phyloP scores from a whole-genome alignment of 2,329 filamentous ascomycete genomes.

The Alternaria longipes region DNA sequence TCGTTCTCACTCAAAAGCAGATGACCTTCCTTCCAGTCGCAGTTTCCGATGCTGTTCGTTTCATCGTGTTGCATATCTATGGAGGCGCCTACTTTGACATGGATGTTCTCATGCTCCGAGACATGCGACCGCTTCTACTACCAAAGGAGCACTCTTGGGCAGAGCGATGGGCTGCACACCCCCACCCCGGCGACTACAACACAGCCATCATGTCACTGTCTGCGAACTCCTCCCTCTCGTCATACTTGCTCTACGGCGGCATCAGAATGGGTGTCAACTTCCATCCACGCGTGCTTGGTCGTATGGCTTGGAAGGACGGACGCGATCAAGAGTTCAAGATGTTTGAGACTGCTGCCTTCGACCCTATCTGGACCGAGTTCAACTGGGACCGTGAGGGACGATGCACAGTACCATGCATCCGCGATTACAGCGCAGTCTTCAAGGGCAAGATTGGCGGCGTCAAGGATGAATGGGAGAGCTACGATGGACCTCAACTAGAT shows the following conservation, averaged over 20 bases:
- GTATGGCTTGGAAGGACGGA: conserved; percentile 66
- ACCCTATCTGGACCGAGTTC: conserved; percentile 67
- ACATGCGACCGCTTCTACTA: conserved; percentile 64
- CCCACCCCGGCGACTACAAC: conserved; percentile 65
- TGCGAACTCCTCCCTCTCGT: conserved; percentile 64
- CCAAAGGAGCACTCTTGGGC: conserved; percentile 63
- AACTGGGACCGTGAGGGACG: conserved; percentile 62
- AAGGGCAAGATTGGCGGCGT: conserved; percentile 57
- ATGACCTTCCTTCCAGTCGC: conserved; percentile 67
- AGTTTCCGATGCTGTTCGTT: conserved; percentile 65
- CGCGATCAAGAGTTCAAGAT: conserved; percentile 64
- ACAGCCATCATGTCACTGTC: conserved; percentile 66
- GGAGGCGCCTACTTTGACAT: conserved; percentile 66
- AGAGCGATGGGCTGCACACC: conserved; percentile 64
- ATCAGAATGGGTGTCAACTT: conserved; percentile 68
- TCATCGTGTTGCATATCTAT: conserved; percentile 64
- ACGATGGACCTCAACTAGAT: conserved; percentile 57
- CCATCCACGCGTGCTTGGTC: conserved; percentile 64
- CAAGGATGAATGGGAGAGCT: conserved; percentile 64
- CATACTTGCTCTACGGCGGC: conserved; percentile 64
- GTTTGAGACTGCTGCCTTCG: conserved; percentile 66
- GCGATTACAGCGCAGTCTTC: conserved; percentile 63
- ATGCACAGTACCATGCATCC: conserved; percentile 64
- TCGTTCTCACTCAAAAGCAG: conserved; percentile 63
- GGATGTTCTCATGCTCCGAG: conserved; percentile 64